These are phyloP conservation scores for Penicillium decumbens DNA, from an alignment of 2,329 filamentous ascomycete genomes.

Conservation along the genomic window DNA sequence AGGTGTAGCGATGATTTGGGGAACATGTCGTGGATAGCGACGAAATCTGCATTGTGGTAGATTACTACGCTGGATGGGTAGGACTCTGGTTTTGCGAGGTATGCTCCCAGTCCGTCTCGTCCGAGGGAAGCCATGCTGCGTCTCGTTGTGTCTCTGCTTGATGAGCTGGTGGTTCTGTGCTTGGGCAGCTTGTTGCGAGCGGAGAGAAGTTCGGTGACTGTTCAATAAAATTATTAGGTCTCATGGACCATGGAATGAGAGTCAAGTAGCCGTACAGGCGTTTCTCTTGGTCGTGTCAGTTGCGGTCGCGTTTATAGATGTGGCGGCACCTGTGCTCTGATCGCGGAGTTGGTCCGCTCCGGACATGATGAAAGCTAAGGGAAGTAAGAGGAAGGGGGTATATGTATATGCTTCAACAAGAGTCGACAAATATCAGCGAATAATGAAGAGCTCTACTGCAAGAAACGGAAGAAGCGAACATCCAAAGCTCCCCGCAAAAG, in stretches of 20 bases:
- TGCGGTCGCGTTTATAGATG: background rate
- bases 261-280: slow-evolving; percentile 29
- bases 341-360: background rate
- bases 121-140: slow-evolving; percentile 32
- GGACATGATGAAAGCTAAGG: slow-evolving; percentile 1
- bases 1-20: slow-evolving; percentile 83
- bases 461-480: background rate
- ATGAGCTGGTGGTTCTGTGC: slow-evolving; percentile 14
- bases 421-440: background rate
- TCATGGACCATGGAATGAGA: background rate
- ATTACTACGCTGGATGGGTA: slow-evolving; percentile 59
- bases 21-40: slow-evolving; percentile 75
- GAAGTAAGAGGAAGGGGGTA: background rate
- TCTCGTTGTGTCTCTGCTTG: slow-evolving; percentile 15
- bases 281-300: slow-evolving; percentile 32
- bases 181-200: slow-evolving; percentile 44
- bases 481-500: slow-evolving; percentile 20
- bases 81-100: slow-evolving; percentile 59
- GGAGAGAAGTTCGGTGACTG: slow-evolving; percentile 55
- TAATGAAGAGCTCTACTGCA: background rate
- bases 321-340: background rate
- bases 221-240: background rate
- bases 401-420: background rate
- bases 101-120: slow-evolving; percentile 61
- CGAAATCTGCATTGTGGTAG: slow-evolving; percentile 63